Evolutionary conservation across 345 rosid genomes (phyloP), one percentile per base, ranked within the genome.

Genomic region (Pseudoturritis turrita): DNA sequence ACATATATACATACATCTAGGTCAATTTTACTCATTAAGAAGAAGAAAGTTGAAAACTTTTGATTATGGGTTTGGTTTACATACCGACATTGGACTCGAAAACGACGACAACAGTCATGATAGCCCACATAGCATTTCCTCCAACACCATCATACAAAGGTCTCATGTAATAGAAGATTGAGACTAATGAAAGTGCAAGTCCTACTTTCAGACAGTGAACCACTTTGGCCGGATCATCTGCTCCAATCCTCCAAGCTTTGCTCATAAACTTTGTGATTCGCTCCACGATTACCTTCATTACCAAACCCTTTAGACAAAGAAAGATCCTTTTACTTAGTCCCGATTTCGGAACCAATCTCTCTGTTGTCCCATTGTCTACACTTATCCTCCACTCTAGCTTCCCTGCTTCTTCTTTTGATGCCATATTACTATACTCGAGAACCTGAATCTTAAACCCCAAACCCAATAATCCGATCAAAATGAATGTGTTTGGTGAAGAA

Each of bases 81-180:
- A 43, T 52, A 91, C 93, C 91, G 0, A 86, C 83, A 25, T 82
- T 85, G 73, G 77, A 75, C 40, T 87, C 90, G 36, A 89, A 89
- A 66, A 89, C 96, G 14, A 87, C 90, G 4, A 87, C 92, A 36
- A 88, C 96, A 0, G 93, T 88, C 89, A 90, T 88, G 35, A 90
- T 77, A 40, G 93, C 93, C 93, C 91, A 90, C 85, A 86, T 80
- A 36, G 85, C 88, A 79, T 82, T 86, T 9, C 87, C 83, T 54
- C 93, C 91, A 59, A 86, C 68, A 15, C 87, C 86, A 17, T 86
- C 82, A 65, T 83, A 83, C 73, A 90, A 78, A 50, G 96, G 93
- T 72, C 87, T 82, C 87, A 76, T 74, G 72, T 86, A 90, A 82
- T 88, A 88, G 47, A 90, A 82, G 25, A 90, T 72, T 23, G 93